Evolutionary conservation across 1,139 yeast genomes (phyloP), one percentile per base, ranked within the genome.

Genomic region (Saccharomycopsis hybrid): DNA sequence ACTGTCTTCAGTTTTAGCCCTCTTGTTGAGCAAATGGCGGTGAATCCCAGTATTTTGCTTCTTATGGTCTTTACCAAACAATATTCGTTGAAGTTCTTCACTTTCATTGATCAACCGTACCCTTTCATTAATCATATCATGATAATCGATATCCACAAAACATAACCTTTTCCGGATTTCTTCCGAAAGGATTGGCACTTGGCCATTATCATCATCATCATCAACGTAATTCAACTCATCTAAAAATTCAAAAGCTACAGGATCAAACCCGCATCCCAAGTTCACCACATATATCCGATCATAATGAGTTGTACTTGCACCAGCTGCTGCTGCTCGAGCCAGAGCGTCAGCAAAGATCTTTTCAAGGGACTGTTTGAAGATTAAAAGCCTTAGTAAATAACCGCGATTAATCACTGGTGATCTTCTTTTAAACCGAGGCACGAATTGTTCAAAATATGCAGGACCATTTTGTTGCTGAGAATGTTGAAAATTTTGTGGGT

Each of bases 401-500:
- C 95, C 95, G 58, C 95, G 66, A 58, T 86, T 86, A 42, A 86
- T 85, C 9, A 86, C 83, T 0, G 95, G 95, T 0, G 92, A 81
- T 53, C 95, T 68, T 61, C 92, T 70, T 56, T 79, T 78, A 4
- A 80, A 80, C 53, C 77, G 80, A 29, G 78, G 77, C 1, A 86
- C 95, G 65, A 86, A 86, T 56, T 73, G 69, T 53, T 80, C 73
- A 62, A 85, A 84, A 66, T 80, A 82, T 24, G 42, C 18, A 18
- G 18, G 18, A 59, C 76, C 79, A 28, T 58, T 53, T 8, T 62
- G 48, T 53, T 47, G 42, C 42, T 5, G 32, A 3, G 18, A 18
- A 18, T 18, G 18, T 18, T 18, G 18, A 18, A 18, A 18, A 18
- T 18, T 18, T 18, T 18, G 18, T 18, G 18, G 18, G 18, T 18